phyloP scores from a whole-genome alignment of 1,284 basidiomycete genomes.

The Somion occarium region DNA sequence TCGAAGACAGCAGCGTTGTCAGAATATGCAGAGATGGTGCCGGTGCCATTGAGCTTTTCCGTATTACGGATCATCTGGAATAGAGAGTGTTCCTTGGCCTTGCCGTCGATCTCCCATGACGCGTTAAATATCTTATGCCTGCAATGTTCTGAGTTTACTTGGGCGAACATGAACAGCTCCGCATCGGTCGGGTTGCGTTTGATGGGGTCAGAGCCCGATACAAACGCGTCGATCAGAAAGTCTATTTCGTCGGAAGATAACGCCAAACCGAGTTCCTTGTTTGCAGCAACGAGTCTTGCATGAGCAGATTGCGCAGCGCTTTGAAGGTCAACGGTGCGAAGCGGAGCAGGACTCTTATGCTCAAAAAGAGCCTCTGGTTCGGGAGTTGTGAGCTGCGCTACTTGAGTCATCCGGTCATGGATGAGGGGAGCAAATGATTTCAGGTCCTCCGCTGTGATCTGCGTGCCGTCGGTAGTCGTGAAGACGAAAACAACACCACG shows the following conservation, averaged over 20 bases:
- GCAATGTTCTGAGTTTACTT: conserved; percentile 99
- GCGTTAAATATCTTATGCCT: conserved; percentile 99
- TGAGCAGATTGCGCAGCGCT: conserved; percentile 34
- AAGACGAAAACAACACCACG: conserved; percentile 78
- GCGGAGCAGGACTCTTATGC: conserved; percentile 61
- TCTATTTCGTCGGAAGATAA: conserved; percentile 88
- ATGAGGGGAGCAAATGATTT: conserved; percentile 60
- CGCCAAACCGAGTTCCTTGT: conserved; percentile 86
- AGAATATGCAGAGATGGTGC: conserved; percentile 95
- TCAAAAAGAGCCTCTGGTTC: conserved; percentile 64
- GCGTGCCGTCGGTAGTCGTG: conserved; percentile 36
- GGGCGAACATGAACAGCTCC: conserved; percentile 99
- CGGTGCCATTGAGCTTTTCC: conserved; percentile 69
- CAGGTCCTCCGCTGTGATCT: conserved; percentile 40
- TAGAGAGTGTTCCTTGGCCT: conserved; percentile 69
- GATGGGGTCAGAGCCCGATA: conserved; percentile 59
- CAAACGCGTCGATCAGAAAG: conserved; percentile 90
- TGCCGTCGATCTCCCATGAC: conserved; percentile 85
- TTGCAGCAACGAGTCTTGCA: conserved; percentile 70
- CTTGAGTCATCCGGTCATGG: conserved; percentile 96
- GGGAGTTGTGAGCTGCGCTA: conserved; percentile 58
- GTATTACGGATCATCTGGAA: conserved; percentile 99
- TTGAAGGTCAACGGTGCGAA: conserved; percentile 67
- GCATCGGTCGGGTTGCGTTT: conserved; percentile 90
- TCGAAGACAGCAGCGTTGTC: conserved; percentile 97